Conservation (phyloP, 1,139 yeast genomes). For the Protomyces macrosporus region DNA sequence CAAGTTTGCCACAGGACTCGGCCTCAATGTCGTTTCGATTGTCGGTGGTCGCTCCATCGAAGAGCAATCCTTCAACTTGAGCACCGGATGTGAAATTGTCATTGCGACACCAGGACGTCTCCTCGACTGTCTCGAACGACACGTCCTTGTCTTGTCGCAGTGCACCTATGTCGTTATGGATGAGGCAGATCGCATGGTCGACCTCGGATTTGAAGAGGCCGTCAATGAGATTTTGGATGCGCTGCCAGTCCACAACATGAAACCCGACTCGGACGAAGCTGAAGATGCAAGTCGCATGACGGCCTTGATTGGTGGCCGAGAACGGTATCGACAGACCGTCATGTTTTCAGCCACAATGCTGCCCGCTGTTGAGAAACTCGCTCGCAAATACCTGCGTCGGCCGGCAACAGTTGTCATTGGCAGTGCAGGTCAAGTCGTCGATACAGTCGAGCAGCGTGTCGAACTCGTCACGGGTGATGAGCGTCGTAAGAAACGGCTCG, state of each 20-base stretch:
- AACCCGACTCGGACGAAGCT: conserved; percentile 36
- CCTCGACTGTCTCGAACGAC: conserved; percentile 69
- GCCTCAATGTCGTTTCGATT: conserved; percentile 56
- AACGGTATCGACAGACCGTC: conserved; percentile 51
- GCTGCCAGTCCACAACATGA: conserved; percentile 43
- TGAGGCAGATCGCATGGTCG: conserved; percentile 94
- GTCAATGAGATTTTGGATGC: conserved; percentile 53
- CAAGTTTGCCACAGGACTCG: conserved; percentile 46
- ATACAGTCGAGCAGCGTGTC: conserved; percentile 63
- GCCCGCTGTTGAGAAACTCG: conserved; percentile 59
- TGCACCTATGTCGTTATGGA: conserved; percentile 73
- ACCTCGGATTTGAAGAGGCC: conserved; percentile 86
- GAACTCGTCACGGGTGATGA: conserved; percentile 49
- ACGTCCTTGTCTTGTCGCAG: conserved; percentile 54
- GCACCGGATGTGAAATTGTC: conserved; percentile 68
- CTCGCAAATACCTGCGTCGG: conserved; percentile 53
- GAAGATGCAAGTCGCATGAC: conserved; percentile 30
- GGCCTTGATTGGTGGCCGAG: conserved; percentile 31
- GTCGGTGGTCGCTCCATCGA: conserved; percentile 90
- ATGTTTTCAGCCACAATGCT: conserved; percentile 97
- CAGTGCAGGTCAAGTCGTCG: conserved; percentile 54
- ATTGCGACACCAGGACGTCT: conserved; percentile 94
- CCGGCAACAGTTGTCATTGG: conserved; percentile 70
- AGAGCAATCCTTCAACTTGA: conserved; percentile 58
- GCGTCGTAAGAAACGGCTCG: conserved; percentile 40